Evolutionary conservation across 352 stramenopile genomes (phyloP).

Genomic region (Pythium myriotylum): DNA sequence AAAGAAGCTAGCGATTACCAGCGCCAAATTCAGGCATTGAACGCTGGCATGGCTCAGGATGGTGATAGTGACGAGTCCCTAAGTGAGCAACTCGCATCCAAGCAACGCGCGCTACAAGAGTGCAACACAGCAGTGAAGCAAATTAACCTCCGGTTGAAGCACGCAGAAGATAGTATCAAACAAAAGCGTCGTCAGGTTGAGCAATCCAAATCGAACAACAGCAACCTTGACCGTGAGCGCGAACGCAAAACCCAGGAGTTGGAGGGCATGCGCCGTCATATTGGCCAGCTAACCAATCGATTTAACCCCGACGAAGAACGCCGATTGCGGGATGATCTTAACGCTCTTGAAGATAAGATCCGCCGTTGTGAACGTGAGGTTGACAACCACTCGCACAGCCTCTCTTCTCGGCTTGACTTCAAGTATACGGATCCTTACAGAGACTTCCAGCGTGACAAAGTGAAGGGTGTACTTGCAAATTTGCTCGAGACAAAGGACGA

Average conservation of each 20-base stretch:
- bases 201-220: constrained; percentile 77
- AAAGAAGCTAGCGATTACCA: constrained; percentile 70
- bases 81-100: constrained; percentile 71
- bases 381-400: constrained; percentile 91
- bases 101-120: constrained; percentile 82
- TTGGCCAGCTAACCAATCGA: constrained; percentile 60
- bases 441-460: constrained; percentile 94
- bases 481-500: constrained; percentile 95
- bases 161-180: constrained; percentile 88
- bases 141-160: constrained; percentile 93
- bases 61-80: constrained; percentile 77
- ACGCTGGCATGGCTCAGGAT: constrained; percentile 82
- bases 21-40: constrained; percentile 86
- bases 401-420: constrained; percentile 97
- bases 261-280: constrained; percentile 54
- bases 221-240: constrained; percentile 69
- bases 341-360: constrained; percentile 68
- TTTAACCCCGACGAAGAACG: constrained; percentile 82
- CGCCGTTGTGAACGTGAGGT: constrained; percentile 81
- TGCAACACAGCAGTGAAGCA: constrained; percentile 86
- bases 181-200: constrained; percentile 73
- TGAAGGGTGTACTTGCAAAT: constrained; percentile 97
- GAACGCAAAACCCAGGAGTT: constrained; percentile 67
- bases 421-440: constrained; percentile 95
- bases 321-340: constrained; percentile 59